Conservation (phyloP, 1,284 basidiomycete genomes). For the Earliella scabrosa region DNA sequence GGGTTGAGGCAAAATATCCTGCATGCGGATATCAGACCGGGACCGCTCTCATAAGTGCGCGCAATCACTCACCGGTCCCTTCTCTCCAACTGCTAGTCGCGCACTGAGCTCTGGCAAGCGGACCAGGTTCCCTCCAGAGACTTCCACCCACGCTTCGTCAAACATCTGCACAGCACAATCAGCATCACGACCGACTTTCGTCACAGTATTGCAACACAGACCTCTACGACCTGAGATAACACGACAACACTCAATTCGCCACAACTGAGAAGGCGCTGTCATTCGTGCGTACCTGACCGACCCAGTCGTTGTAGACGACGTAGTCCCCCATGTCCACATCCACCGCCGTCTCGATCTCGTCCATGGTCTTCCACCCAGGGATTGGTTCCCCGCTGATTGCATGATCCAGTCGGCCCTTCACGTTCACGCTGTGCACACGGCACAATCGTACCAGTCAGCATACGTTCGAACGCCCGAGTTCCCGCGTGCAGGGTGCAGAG, state of each 20-base stretch:
- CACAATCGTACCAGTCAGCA: not conserved
- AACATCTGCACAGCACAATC: constrained; percentile 62
- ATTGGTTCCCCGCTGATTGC: constrained; percentile 69
- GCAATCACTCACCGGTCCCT: constrained; percentile 55
- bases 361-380: constrained; percentile 64
- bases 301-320: constrained; percentile 85
- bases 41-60: not conserved
- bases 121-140: constrained; percentile 60
- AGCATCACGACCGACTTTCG: constrained; percentile 18
- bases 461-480: not conserved
- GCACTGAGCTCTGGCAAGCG: constrained; percentile 78
- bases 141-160: constrained; percentile 80
- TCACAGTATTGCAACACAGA: constrained; percentile 31
- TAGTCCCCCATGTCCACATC: constrained; percentile 82
- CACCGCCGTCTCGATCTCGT: constrained; percentile 61
- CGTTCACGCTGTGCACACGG: constrained; percentile 45
- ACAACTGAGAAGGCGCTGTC: not conserved
- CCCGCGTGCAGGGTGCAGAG: too few relatives aligned
- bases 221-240: constrained; percentile 53
- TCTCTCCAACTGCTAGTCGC: constrained; percentile 72
- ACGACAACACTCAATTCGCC: constrained; percentile 20
- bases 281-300: constrained; percentile 73
- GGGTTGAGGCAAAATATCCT: constrained; percentile 73
- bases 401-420: constrained; percentile 74
- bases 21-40: not conserved